Evolutionary conservation across 2,329 filamentous ascomycete species (phyloP), one percentile per base, ranked within the genome.

Genomic region (Rhytidhysteron rufulum): DNA sequence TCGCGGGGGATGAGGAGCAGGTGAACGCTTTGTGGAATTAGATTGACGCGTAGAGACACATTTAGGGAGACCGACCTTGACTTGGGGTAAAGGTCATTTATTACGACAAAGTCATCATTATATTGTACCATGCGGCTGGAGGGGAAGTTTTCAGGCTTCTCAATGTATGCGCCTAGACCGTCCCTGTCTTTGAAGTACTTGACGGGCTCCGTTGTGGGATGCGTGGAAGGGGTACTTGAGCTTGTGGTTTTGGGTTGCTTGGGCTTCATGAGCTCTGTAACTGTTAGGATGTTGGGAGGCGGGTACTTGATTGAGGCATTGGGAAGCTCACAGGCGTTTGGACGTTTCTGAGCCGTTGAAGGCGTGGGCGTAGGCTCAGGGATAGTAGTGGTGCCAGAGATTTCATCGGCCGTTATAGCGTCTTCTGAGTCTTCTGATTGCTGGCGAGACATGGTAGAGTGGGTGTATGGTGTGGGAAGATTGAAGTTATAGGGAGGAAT

Each of bases 51-150:
- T 6, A 22, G 31, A 21, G 31, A 17, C 11, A 15, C 27, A 20
- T 24, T 9, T 25, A 11, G n/a, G 19, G 19, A 15, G 11, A 31
- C 31, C 3, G 42, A 60, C 57, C 50, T 60, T 13, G 60, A 80
- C 66, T 97, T 98, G 7, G 93, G 90, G 60, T 81, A 98, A 45
- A 81, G 72, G 68, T 98, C 93, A 53, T 83, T 77, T 62, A 97
- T 86, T 16, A 82, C 78, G 37, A 90, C 86, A 50, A 85, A 88
- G 44, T 80, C 68, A n/a, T 78, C 72, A 48, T 80, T 79, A 63
- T 82, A 72, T 56, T 81, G 83, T 40, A 93, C 72, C 2, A 89
- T 77, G 7, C 76, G 69, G 19, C 70, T 73, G 4, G 73, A 50
- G 1, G 81, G 75, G 53, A 80, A 84, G 1, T 73, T 70, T 24